phyloP scores from a whole-genome alignment of 2,329 filamentous ascomycete species.

The Fusarium subglutinans region DNA sequence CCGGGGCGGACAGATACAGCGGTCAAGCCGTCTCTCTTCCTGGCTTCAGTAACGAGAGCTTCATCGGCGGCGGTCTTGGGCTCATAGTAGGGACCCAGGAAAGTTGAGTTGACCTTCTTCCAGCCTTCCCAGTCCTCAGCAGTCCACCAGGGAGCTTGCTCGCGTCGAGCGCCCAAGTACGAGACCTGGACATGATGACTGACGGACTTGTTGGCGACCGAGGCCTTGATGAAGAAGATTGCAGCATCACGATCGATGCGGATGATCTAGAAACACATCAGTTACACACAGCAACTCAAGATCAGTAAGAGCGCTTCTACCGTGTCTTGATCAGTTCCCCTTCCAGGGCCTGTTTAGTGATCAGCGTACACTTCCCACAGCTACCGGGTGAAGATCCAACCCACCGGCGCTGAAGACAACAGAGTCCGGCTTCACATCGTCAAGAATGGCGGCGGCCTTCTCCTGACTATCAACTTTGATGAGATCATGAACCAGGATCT shows the following conservation, averaged over 20 bases:
- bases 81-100: slow-evolving; percentile 59
- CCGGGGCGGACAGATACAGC: slow-evolving; percentile 62
- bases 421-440: slow-evolving; percentile 66
- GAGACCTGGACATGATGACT: slow-evolving; percentile 69
- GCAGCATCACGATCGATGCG: slow-evolving; percentile 42
- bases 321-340: slow-evolving; percentile 53
- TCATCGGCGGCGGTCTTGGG: slow-evolving; percentile 67
- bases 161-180: slow-evolving; percentile 61
- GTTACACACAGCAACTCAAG: background rate
- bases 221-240: slow-evolving; percentile 36
- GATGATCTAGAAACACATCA: slow-evolving; percentile 31
- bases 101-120: slow-evolving; percentile 50
- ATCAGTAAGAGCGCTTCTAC: slow-evolving; percentile 10
- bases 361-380: slow-evolving; percentile 16
- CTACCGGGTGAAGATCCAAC: background rate
- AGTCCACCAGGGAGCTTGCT: slow-evolving; percentile 61
- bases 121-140: slow-evolving; percentile 54
- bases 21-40: slow-evolving; percentile 49
- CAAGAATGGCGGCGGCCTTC: slow-evolving; percentile 61
- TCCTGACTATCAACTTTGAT: slow-evolving; percentile 73
- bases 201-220: slow-evolving; percentile 46
- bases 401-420: slow-evolving; percentile 69
- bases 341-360: slow-evolving; percentile 28
- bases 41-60: slow-evolving; percentile 56
- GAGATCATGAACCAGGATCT: slow-evolving; percentile 71